Evolutionary conservation across 1,139 yeast genomes (phyloP).

Genomic region (Pneumocystis canis): DNA sequence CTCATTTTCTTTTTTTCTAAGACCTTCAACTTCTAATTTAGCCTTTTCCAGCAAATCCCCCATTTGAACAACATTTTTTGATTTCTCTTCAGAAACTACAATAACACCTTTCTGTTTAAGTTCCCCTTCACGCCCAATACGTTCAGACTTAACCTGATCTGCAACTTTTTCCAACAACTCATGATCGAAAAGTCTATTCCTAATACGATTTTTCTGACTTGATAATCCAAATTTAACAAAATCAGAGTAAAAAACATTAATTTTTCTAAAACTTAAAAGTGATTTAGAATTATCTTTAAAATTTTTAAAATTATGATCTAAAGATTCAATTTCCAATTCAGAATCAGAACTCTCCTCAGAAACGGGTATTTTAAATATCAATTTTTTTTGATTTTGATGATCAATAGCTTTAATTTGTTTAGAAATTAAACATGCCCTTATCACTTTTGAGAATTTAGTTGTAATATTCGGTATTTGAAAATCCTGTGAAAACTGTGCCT

Average conservation of each 20-base stretch:
- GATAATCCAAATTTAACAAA: slow-evolving; percentile 10
- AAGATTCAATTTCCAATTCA: neutral
- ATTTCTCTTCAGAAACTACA: slow-evolving; percentile 19
- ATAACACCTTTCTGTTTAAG: slow-evolving; percentile 23
- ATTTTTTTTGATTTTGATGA: slow-evolving; percentile 9
- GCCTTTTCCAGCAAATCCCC: slow-evolving; percentile 49
- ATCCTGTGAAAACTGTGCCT: neutral
- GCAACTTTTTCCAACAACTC: slow-evolving; percentile 19
- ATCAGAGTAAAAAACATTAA: neutral
- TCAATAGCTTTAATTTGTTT: neutral
- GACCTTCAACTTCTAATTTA: slow-evolving; percentile 22
- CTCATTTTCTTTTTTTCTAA: slow-evolving; percentile 30
- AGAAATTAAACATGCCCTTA: neutral
- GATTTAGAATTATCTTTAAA: neutral
- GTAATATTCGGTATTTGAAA: neutral
- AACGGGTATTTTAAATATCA: neutral
- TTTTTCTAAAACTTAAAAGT: neutral
- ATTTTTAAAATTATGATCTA: neutral
- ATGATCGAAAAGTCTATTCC: slow-evolving; percentile 16
- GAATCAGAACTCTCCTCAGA: neutral
- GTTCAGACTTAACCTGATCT: slow-evolving; percentile 22
- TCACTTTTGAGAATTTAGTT: neutral
- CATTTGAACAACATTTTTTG: slow-evolving; percentile 25
- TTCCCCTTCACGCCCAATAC: slow-evolving; percentile 19
- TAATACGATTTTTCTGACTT: slow-evolving; percentile 12